phyloP scores from a whole-genome alignment of 306 rosid species.

The Casuarina cunninghamiana region DNA sequence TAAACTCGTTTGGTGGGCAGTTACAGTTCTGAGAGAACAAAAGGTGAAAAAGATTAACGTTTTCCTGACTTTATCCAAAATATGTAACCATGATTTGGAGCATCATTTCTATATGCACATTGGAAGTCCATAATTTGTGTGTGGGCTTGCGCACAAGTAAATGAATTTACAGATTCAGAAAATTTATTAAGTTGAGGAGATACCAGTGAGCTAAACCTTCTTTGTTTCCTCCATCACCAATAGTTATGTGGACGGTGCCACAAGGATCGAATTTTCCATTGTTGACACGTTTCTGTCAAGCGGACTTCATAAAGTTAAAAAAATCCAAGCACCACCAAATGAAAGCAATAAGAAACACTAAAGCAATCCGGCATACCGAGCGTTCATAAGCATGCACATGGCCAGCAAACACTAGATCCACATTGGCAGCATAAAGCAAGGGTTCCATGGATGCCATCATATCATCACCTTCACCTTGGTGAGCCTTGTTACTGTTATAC shows the following conservation, averaged over 20 bases:
- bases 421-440: slow-evolving; percentile 73
- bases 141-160: too few species aligned
- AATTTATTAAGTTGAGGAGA: slow-evolving; percentile 21
- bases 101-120: background rate
- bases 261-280: slow-evolving; percentile 65
- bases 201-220: slow-evolving; percentile 87
- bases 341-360: background rate
- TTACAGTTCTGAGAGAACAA: slow-evolving; percentile 1
- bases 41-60: background rate
- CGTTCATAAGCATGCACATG: slow-evolving; percentile 98
- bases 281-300: slow-evolving; percentile 66
- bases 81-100: background rate
- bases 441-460: slow-evolving; percentile 90
- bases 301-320: background rate
- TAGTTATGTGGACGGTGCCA: slow-evolving; percentile 84
- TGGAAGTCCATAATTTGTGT: background rate
- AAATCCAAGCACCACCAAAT: slow-evolving; percentile 8
- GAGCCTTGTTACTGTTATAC: slow-evolving; percentile 92
- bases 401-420: slow-evolving; percentile 69
- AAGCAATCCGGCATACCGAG: slow-evolving; percentile 42
- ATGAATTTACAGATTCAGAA: background rate
- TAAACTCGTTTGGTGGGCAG: background rate
- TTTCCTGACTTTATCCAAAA: background rate
- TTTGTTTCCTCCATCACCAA: slow-evolving; percentile 91
- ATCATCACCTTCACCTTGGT: slow-evolving; percentile 71